A percentile compares a stretch with the other conserved stretches of the same genome.
These are phyloP conservation scores for Lagenidium giganteum DNA, from an alignment of 352 stramenopile genomes.

Conservation along the genomic window DNA sequence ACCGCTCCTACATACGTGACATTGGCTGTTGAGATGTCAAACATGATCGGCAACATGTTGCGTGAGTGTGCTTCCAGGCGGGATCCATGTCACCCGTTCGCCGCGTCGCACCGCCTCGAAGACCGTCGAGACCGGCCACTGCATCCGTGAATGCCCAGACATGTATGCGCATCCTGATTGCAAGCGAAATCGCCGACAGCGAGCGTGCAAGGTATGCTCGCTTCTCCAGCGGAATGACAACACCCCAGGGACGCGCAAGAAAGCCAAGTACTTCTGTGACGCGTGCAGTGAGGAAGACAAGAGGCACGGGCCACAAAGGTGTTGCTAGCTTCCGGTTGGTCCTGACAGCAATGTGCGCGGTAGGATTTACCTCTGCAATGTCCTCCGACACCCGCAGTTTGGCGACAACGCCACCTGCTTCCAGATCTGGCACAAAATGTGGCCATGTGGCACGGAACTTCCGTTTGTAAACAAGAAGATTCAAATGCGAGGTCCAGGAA, in stretches of 20 bases:
- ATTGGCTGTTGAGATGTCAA: no score
- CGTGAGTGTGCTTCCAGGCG: background rate
- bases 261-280: constrained; percentile 3
- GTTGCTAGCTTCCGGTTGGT: no score
- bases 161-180: background rate
- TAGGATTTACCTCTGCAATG: constrained; percentile 4
- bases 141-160: background rate
- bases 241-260: background rate
- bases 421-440: constrained; percentile 10
- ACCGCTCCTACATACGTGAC: no score
- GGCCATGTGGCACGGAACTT: background rate
- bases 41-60: no score
- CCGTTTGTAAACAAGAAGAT: background rate
- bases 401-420: constrained; percentile 2
- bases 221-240: background rate
- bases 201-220: constrained; percentile 4
- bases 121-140: background rate
- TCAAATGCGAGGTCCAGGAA: background rate
- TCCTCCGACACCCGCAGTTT: background rate
- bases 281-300: background rate
- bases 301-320: no score
- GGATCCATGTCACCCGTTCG: background rate
- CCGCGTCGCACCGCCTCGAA: background rate
- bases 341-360: no score
- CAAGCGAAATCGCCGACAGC: background rate